Base-by-base conservation (phyloP, 495 filamentous ascomycete species). In the Talaromyces trachyspermus region DNA sequence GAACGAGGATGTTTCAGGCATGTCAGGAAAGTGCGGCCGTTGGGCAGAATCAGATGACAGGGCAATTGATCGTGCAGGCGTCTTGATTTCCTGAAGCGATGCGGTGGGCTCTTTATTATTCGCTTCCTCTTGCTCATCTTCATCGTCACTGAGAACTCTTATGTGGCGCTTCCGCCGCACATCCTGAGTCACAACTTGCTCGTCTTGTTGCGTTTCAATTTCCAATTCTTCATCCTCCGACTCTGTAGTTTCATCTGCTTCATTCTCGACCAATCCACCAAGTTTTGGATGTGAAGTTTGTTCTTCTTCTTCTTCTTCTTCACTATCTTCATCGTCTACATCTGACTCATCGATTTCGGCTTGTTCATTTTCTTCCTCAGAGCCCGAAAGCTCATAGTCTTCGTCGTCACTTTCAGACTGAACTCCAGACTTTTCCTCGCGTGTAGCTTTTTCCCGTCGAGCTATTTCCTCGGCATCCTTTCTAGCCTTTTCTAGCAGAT, bases 401-500 rank as follows among this genome's bases (percentile, higher is more conserved):
- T 70, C 75, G 40, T 84, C 80, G 44, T 80, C 83, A 57, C 74
- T 79, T 5, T 76, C 61, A 17, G 74, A 71, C 51, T 77, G 73
- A 22, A 40, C 37, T 23, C 37, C 27, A 11, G 43, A 33, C 63
- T 33, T 64, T 66, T 68, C 72, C 52, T 75, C 76, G 65, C 80
- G 89, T 1, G 80, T 79, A 20, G 73, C 79, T 24, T 76, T 83
- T 60, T 98, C 92, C 39, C 77, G 65, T 56, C 83, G 78, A 56
- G 82, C 83, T 42, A 99, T 84, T 39, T 83, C 81, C 39, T 88
- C 78, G 11, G 80, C 89, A 58, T 96, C 87, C 51, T 77, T 71
- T 32, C 90, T 74, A 17, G 90, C 92, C 52, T 82, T 88, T 22
- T 90, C 84, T 25, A 98, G 72, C 29, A 96, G 72, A 53, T 95